Conservation (phyloP, 495 filamentous ascomycete genomes). For the Aspergillus haitiensis region DNA sequence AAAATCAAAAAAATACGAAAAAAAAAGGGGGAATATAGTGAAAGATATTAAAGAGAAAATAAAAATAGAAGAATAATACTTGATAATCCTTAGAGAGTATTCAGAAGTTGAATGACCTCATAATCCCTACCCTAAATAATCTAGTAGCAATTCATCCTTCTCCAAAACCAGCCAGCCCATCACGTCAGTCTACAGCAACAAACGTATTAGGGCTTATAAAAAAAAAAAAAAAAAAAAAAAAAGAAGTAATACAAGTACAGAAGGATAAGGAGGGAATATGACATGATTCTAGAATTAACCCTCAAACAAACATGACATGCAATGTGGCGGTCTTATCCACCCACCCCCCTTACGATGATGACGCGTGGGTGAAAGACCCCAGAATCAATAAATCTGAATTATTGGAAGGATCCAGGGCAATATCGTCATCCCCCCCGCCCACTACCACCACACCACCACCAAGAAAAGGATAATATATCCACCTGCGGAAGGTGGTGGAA, state of each 20-base stretch:
- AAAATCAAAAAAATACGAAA: neutral
- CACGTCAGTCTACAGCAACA: neutral
- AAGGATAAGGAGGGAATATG: neutral
- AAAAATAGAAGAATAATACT: neutral
- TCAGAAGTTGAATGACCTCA: neutral
- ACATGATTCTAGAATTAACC: too few relatives aligned
- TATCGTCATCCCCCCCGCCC: constrained; percentile 1
- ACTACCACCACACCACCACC: too few relatives aligned
- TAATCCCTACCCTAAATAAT: neutral
- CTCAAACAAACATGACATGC: neutral
- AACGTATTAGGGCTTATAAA: neutral
- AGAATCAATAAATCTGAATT: constrained; percentile 21
- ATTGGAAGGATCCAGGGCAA: neutral
- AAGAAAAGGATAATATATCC: too few relatives aligned
- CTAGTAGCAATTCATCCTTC: too few relatives aligned
- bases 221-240: neutral
- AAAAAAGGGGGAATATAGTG: neutral
- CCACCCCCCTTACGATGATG: neutral
- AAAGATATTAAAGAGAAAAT: constrained; percentile 15
- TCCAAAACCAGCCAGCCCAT: neutral
- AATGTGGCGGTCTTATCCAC: neutral
- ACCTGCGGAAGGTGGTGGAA: too few relatives aligned
- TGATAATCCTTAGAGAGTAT: too few relatives aligned
- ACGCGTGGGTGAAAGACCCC: constrained; percentile 19
- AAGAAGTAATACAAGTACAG: neutral